A percentile compares a stretch with the other conserved stretches of the same genome.
phyloP scores from a whole-genome alignment of 2,329 filamentous ascomycete genomes.

The Cryphonectria radicalis region DNA sequence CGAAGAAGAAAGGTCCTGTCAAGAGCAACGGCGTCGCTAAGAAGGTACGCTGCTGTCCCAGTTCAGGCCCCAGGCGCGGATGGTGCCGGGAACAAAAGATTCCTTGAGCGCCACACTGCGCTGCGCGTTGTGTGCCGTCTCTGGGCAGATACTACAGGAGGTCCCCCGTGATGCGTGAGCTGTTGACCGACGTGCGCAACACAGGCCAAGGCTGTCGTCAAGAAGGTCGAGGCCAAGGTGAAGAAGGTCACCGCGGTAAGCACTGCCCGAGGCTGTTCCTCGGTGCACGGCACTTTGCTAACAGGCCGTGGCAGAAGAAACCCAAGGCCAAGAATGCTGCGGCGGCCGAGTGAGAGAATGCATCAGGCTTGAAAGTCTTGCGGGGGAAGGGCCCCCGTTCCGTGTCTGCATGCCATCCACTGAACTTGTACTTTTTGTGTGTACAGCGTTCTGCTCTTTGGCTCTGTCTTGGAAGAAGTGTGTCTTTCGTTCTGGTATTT shows the following conservation, averaged over 20 bases:
- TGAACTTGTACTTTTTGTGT: neutral
- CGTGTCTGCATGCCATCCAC: conserved; percentile 11
- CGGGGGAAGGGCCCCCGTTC: conserved; percentile 20
- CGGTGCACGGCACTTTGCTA: neutral
- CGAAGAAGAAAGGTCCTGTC: conserved; percentile 44
- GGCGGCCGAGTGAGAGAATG: conserved; percentile 31
- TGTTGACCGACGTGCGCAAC: conserved; percentile 3
- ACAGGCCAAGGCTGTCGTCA: conserved; percentile 38
- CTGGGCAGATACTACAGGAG: neutral
- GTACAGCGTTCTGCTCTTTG: conserved; percentile 8
- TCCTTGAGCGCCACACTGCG: neutral
- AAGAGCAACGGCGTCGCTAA: conserved; percentile 42
- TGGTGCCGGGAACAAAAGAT: neutral
- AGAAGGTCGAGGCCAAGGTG: conserved; percentile 33
- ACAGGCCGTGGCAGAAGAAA: conserved; percentile 33
- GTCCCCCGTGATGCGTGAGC: neutral
- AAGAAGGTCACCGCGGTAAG: conserved; percentile 32
- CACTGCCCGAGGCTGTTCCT: neutral
- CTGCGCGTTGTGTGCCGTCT: neutral
- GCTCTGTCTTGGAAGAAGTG: conserved; percentile 2
- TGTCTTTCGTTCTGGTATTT: conserved; percentile 10
- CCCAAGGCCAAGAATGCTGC: conserved; percentile 38
- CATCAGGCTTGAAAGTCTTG: conserved; percentile 1
- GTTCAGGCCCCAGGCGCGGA: too few species aligned
- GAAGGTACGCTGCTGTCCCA: conserved; percentile 36